Evolutionary conservation across 2,329 filamentous ascomycete genomes (phyloP).

Genomic region (Fusarium hainanense): DNA sequence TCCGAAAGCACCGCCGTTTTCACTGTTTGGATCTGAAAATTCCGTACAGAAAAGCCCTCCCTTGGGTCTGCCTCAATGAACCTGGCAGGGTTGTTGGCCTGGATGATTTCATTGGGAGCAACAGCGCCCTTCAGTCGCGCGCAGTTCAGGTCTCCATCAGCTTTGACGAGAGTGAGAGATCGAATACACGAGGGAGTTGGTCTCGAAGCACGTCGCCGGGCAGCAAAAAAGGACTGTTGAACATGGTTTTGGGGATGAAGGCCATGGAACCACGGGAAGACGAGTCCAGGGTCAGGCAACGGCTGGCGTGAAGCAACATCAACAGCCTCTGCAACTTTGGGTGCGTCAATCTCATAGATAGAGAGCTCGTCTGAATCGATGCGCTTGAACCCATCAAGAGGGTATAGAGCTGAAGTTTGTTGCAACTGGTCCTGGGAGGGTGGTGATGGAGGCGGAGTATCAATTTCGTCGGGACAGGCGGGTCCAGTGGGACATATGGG

Average conservation of each 20-base stretch:
- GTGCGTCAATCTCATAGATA: conserved; percentile 79
- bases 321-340: conserved; percentile 76
- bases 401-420: conserved; percentile 78
- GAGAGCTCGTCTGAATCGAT: conserved; percentile 64
- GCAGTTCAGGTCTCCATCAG: conserved; percentile 79
- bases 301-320: conserved; percentile 82
- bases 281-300: conserved; percentile 82
- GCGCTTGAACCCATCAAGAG: conserved; percentile 71
- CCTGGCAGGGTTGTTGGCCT: conserved; percentile 60
- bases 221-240: conserved; percentile 89
- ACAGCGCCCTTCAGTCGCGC: conserved; percentile 89
- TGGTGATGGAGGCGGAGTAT: conserved; percentile 74
- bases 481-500: conserved; percentile 89
- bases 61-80: conserved; percentile 88
- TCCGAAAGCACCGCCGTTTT: conserved; percentile 91
- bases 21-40: conserved; percentile 95
- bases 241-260: conserved; percentile 89
- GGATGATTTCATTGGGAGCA: conserved; percentile 81
- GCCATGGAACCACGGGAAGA: conserved; percentile 97
- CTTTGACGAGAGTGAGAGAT: conserved; percentile 87
- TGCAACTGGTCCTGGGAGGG: conserved; percentile 68
- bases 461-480: conserved; percentile 62
- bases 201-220: conserved; percentile 76
- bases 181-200: conserved; percentile 79
- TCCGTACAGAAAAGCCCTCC: conserved; percentile 93